Base-by-base conservation (phyloP, 306 rosid genomes). In the Quercus cerris region DNA sequence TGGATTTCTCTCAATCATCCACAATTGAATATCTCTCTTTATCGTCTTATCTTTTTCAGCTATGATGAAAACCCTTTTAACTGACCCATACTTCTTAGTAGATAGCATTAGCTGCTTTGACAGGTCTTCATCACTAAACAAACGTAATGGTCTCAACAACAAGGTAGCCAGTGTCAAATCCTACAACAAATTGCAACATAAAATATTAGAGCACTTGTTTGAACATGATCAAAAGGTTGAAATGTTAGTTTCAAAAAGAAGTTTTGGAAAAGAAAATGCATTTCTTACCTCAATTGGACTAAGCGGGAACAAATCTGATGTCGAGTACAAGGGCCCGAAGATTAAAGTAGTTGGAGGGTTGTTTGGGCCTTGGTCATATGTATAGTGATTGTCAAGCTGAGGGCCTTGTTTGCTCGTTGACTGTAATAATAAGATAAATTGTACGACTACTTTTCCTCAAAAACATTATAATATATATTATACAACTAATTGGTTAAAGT, bases 1-100 rank as follows among this genome's bases (percentile, higher is more conserved):
- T 27, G 31, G 73, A 25, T 89, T 86, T 9, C 71, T 75, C 25
- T 55, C 22, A 4, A 86, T 56, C 90, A 86, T 77, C 88, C 87
- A 86, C 31, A 30, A 6, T 66, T 86, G 83, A 10, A 76, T 52
- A 23, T 81, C 71, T 12, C 30, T 81, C 0, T 22, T 38, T 0
- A 1, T 1, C 1, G 75, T 46, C 55, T 46, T 13, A 67, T 85
- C 93, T 19, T 80, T 61, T 5, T 79, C 51, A 0, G 87, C 44
- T 3, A 81, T 19, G 5, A 87, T 38, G 25, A 20, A 89, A 52
- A 73, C 89, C 71, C 87, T 79, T 5, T 82, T 74, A 5, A 85
- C 85, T 5, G 86, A 82, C 64, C 84, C 85, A 15, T 76, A 89
- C 13, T 55, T 85, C 41, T 79, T 9, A 6, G 10, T 7, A 33